Conservation (phyloP, 1,284 basidiomycete species). For the Bondarzewia mesenterica region DNA sequence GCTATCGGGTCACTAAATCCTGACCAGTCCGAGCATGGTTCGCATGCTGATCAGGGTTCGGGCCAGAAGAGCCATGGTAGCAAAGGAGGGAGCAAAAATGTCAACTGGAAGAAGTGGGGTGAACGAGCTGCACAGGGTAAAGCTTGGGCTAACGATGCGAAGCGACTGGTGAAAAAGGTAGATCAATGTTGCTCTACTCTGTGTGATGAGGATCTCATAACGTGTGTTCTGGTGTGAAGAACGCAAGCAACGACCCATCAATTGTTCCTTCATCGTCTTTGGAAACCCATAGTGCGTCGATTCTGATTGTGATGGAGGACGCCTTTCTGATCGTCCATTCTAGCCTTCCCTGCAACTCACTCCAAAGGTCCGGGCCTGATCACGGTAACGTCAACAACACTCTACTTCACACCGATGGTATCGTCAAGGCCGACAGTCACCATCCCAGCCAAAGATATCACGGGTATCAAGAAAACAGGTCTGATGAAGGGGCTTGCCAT, state of each 20-base stretch:
- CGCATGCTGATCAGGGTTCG: background rate
- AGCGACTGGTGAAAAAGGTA: background rate
- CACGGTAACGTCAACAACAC: constrained; percentile 37
- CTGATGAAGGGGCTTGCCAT: constrained; percentile 45
- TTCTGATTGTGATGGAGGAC: constrained; percentile 7
- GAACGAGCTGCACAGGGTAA: constrained; percentile 37
- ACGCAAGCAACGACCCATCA: background rate
- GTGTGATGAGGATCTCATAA: background rate
- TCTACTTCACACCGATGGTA: constrained; percentile 50
- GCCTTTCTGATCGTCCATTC: no score
- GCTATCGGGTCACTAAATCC: background rate
- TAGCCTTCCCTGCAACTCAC: constrained; percentile 59
- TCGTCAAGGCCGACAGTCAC: constrained; percentile 35
- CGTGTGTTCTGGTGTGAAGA: background rate
- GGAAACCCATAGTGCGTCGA: constrained; percentile 30
- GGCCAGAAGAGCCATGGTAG: background rate
- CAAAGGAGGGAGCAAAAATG: constrained; percentile 9
- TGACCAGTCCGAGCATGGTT: background rate
- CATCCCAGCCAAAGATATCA: constrained; percentile 38
- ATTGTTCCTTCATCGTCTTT: constrained; percentile 13
- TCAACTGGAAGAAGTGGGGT: constrained; percentile 52
- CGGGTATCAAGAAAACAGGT: constrained; percentile 50
- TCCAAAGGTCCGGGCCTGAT: constrained; percentile 48
- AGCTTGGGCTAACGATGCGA: constrained; percentile 23
- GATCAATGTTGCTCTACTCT: background rate